Evolutionary conservation across 768 basidiomycete genomes (phyloP).

Genomic region (Neoboletus subvelutipes): DNA sequence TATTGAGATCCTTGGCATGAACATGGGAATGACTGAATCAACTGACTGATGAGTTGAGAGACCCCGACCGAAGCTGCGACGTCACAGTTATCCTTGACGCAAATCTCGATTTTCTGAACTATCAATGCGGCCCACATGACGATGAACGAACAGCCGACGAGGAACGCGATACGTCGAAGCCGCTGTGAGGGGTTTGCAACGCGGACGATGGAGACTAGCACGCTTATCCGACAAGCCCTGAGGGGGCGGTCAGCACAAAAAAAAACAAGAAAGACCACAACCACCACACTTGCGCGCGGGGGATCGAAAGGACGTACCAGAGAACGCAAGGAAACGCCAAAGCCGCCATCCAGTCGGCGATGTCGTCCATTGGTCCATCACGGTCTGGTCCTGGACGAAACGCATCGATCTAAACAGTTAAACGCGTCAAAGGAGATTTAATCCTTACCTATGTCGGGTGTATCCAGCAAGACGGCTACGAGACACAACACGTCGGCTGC

Average conservation of each 20-base stretch:
- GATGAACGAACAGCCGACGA: slow-evolving; percentile 16
- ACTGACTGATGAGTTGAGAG: slow-evolving; percentile 23
- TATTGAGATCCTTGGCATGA: neutral
- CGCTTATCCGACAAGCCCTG: slow-evolving; percentile 28
- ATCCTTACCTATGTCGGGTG: slow-evolving; percentile 1
- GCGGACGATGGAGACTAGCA: slow-evolving; percentile 25
- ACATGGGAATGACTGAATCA: neutral
- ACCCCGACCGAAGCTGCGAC: slow-evolving; percentile 9
- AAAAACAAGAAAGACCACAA: neutral
- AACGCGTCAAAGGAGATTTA: neutral
- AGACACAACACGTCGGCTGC: slow-evolving; percentile 17
- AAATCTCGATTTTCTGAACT: slow-evolving; percentile 15
- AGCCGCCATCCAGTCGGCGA: slow-evolving; percentile 11
- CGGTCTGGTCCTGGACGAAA: neutral
- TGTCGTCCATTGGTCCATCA: neutral
- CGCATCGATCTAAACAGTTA: neutral
- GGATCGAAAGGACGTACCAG: slow-evolving; percentile 15
- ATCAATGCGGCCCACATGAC: slow-evolving; percentile 27
- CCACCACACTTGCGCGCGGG: too few relatives aligned
- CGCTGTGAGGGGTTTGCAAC: slow-evolving; percentile 11
- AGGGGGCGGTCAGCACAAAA: neutral
- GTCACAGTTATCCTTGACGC: neutral
- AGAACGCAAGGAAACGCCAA: slow-evolving; percentile 18
- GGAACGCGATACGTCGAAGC: slow-evolving; percentile 1
- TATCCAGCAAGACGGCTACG: slow-evolving; percentile 4